These are phyloP conservation scores for Fomitopsis pinicola DNA, from an alignment of 1,284 basidiomycete species.

Conservation along the genomic window DNA sequence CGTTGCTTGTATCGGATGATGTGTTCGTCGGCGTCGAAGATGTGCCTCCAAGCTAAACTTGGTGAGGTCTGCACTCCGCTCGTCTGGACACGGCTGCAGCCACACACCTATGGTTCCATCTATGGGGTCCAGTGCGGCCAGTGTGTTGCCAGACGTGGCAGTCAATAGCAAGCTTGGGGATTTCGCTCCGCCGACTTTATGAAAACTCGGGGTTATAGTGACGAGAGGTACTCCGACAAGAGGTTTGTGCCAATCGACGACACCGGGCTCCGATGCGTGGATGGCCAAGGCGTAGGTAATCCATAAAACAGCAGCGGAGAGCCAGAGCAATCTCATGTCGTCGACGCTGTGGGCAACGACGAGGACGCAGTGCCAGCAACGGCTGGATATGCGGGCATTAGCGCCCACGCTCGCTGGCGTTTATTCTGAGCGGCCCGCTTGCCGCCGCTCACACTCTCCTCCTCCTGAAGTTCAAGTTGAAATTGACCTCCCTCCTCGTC, in stretches of 20 bases:
- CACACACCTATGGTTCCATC: constrained; percentile 72
- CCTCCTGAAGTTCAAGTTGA: too few species aligned
- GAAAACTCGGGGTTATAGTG: constrained; percentile 55
- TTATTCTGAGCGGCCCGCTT: too few species aligned
- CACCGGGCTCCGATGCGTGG: constrained; percentile 72
- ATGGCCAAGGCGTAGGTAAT: constrained; percentile 23
- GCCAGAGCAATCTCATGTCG: constrained; percentile 1
- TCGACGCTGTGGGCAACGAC: neutral
- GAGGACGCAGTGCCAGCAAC: too few species aligned
- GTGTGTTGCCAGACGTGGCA: constrained; percentile 73
- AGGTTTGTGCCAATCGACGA: constrained; percentile 83
- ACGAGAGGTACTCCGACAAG: constrained; percentile 68
- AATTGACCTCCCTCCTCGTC: too few species aligned
- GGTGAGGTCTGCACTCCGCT: constrained; percentile 7
- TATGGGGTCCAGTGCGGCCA: constrained; percentile 71
- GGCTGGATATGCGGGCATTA: too few species aligned
- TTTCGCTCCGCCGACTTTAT: constrained; percentile 29
- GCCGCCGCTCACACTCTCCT: too few species aligned
- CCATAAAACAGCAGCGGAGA: neutral
- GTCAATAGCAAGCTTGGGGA: constrained; percentile 57
- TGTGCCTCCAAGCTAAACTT: constrained; percentile 74
- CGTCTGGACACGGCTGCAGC: neutral
- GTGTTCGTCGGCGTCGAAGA: constrained; percentile 63
- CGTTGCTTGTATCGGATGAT: constrained; percentile 68
- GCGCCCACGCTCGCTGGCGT: too few species aligned